Conservation (phyloP, 2,329 filamentous ascomycete genomes). For the Fusarium praegraminearum region DNA sequence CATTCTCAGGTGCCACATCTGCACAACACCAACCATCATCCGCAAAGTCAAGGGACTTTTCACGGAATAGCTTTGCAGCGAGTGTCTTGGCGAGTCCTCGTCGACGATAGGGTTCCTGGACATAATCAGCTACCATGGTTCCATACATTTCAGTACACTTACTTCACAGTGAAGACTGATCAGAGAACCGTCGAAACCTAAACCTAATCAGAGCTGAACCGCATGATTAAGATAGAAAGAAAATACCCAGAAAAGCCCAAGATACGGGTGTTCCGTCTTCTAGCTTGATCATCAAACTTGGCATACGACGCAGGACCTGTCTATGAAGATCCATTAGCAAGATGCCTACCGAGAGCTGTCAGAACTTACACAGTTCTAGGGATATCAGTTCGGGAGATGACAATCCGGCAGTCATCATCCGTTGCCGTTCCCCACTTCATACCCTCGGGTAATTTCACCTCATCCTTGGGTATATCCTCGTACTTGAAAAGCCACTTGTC, state of each 20-base stretch:
- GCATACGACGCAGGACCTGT: constrained; percentile 58
- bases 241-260: constrained; percentile 70
- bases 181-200: constrained; percentile 70
- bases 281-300: constrained; percentile 61
- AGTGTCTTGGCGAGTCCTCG: constrained; percentile 73
- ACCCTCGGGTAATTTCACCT: constrained; percentile 56
- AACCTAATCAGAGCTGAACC: constrained; percentile 4
- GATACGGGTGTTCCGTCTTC: constrained; percentile 65
- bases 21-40: constrained; percentile 68
- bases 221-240: neutral
- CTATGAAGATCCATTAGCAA: constrained; percentile 42
- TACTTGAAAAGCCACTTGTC: constrained; percentile 71
- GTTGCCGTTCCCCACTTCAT: constrained; percentile 68
- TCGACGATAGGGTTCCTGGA: constrained; percentile 66
- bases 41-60: constrained; percentile 60
- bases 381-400: constrained; percentile 67
- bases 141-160: neutral
- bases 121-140: neutral
- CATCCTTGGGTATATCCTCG: constrained; percentile 56
- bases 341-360: fast-evolving
- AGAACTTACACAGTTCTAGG: constrained; percentile 62
- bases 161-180: constrained; percentile 71
- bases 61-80: constrained; percentile 67
- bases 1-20: constrained; percentile 72
- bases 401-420: constrained; percentile 66